Evolutionary conservation across 768 basidiomycete genomes (phyloP).

Genomic region (Fomitopsis pulvina): DNA sequence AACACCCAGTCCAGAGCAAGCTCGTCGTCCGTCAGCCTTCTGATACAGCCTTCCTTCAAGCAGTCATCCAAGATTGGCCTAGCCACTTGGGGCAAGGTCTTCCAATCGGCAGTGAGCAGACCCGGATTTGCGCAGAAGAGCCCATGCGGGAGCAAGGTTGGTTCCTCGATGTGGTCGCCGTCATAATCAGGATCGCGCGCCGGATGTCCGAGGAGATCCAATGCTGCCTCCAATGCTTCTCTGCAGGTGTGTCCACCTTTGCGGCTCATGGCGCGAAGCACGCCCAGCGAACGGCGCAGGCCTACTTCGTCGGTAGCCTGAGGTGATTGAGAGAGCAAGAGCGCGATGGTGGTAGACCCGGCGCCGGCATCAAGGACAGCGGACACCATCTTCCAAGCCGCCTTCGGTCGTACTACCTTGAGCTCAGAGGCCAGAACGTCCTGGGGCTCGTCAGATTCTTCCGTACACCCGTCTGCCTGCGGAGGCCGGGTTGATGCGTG

Average conservation of each 20-base stretch:
- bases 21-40: constrained; percentile 52
- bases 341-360: constrained; percentile 51
- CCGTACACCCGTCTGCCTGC: constrained; percentile 24
- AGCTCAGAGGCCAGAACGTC: not conserved
- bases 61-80: constrained; percentile 48
- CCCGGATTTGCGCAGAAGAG: constrained; percentile 55
- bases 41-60: constrained; percentile 45
- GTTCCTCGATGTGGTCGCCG: constrained; percentile 15
- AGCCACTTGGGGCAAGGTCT: constrained; percentile 38
- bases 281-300: constrained; percentile 38
- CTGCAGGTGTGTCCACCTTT: constrained; percentile 44
- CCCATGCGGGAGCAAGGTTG: constrained; percentile 42
- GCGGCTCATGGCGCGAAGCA: constrained; percentile 51
- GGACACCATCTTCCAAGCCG: constrained; percentile 40
- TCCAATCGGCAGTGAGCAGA: constrained; percentile 47
- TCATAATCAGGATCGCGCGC: not conserved
- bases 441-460: constrained; percentile 21
- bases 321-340: constrained; percentile 34
- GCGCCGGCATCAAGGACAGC: constrained; percentile 52
- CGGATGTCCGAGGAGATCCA: constrained; percentile 18
- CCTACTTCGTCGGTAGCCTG: constrained; percentile 31
- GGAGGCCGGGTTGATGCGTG: constrained; percentile 32
- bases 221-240: constrained; percentile 49
- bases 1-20: constrained; percentile 47
- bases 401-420: constrained; percentile 10